Conservation (phyloP, 2,329 filamentous ascomycete genomes). For the Phoma sp. region DNA sequence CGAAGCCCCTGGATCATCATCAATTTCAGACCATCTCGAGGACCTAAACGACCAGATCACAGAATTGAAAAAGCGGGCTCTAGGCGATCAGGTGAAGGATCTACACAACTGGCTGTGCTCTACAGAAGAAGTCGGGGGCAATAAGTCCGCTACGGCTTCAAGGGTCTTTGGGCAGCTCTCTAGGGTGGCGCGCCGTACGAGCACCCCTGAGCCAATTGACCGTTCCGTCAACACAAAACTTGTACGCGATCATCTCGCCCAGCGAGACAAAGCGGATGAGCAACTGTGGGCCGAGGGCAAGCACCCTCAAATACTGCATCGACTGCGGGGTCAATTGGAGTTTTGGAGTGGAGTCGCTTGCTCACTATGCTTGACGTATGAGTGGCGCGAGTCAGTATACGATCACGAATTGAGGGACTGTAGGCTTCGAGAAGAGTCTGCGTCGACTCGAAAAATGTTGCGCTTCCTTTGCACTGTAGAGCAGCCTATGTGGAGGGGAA, state of each 20-base stretch:
- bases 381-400: constrained; percentile 4
- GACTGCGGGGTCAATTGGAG: constrained; percentile 2
- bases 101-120: constrained; percentile 3
- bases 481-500: constrained; percentile 1
- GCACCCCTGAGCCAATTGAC: constrained; percentile 1
- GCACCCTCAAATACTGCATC: constrained; percentile 1
- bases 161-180: constrained; percentile 4
- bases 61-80: constrained; percentile 3
- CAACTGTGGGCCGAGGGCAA: neutral
- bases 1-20: no score
- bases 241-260: constrained; percentile 1
- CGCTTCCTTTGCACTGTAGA: constrained; percentile 5
- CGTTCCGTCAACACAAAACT: constrained; percentile 3
- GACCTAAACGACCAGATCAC: constrained; percentile 4
- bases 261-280: constrained; percentile 3
- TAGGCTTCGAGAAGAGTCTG: constrained; percentile 4
- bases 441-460: constrained; percentile 2
- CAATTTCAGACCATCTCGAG: no score
- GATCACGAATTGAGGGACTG: neutral
- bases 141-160: constrained; percentile 1
- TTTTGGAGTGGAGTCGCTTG: constrained; percentile 1
- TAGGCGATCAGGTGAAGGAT: neutral
- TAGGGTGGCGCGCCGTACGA: neutral
- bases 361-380: constrained; percentile 1
- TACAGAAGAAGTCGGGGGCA: constrained; percentile 1